A percentile compares a stretch with the other conserved stretches of the same genome.
These are phyloP conservation scores for Zymoseptoria ardabiliae DNA, from an alignment of 2,329 filamentous ascomycete species.

Conservation along the genomic window DNA sequence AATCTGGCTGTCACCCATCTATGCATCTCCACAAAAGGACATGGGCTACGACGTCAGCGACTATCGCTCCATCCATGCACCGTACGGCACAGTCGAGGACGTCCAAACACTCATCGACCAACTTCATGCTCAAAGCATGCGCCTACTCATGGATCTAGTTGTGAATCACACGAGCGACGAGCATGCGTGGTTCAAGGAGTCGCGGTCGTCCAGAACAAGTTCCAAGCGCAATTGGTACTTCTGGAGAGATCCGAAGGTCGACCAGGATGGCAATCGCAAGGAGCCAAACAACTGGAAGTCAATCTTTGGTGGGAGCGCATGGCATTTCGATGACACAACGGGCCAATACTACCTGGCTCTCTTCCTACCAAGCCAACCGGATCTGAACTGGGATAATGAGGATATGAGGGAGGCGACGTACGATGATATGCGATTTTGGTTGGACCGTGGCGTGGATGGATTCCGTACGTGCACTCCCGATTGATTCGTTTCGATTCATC, in stretches of 20 bases:
- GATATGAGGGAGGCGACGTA: conserved; percentile 38
- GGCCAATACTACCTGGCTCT: conserved; percentile 42
- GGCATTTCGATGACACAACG: conserved; percentile 40
- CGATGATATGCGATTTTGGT: conserved; percentile 41
- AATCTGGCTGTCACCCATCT: conserved; percentile 38
- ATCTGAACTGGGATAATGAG: conserved; percentile 43
- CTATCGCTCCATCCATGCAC: conserved; percentile 39
- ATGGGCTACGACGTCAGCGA: conserved; percentile 47
- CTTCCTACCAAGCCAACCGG: conserved; percentile 40
- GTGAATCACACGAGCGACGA: conserved; percentile 25
- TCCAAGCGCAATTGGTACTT: conserved; percentile 59
- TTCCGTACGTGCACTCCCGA: conserved; percentile 29
- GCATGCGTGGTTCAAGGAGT: conserved; percentile 48
- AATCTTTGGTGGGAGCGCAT: conserved; percentile 33
- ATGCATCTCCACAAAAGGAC: conserved; percentile 28
- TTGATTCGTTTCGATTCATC: conserved; percentile 30
- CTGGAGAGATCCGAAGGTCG: conserved; percentile 53
- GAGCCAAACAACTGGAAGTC: conserved; percentile 50
- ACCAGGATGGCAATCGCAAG: conserved; percentile 45
- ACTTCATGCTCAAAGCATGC: conserved; percentile 39
- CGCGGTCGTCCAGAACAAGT: conserved; percentile 43
- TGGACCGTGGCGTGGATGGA: conserved; percentile 34
- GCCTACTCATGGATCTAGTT: conserved; percentile 41
- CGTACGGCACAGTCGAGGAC: conserved; percentile 42
- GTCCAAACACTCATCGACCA: conserved; percentile 38